Evolutionary conservation across 306 rosid species (phyloP).

Genomic region (Arachis hypogaea): DNA sequence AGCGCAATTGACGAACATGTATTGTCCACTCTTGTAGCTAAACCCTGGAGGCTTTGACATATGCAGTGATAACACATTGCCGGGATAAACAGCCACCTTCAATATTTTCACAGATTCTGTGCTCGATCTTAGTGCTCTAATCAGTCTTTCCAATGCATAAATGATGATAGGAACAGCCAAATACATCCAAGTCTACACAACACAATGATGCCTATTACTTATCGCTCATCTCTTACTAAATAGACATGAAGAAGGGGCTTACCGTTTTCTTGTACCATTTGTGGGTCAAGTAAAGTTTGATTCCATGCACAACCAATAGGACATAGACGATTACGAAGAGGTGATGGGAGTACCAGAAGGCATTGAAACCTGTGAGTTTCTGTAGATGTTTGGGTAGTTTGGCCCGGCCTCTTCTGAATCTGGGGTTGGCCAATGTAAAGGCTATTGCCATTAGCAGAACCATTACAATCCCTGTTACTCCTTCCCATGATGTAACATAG

Average conservation of each 20-base stretch:
- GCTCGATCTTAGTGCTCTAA: constrained; percentile 58
- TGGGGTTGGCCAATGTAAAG: constrained; percentile 56
- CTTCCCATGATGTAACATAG: constrained; percentile 62
- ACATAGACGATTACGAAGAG: constrained; percentile 65
- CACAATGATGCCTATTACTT: constrained; percentile 15
- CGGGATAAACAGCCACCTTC: constrained; percentile 71
- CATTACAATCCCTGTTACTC: constrained; percentile 63
- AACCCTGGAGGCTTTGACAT: constrained; percentile 71
- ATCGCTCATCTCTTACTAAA: constrained; percentile 23
- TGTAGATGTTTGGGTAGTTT: constrained; percentile 53
- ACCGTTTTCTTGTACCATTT: constrained; percentile 75
- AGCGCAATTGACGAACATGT: constrained; percentile 64
- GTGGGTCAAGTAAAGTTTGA: constrained; percentile 55
- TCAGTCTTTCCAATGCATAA: constrained; percentile 50
- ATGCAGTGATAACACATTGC: constrained; percentile 58
- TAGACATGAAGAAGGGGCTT: constrained; percentile 32
- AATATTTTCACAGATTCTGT: constrained; percentile 49
- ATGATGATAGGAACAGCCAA: constrained; percentile 56
- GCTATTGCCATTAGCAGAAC: constrained; percentile 63
- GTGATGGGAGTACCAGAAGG: constrained; percentile 81
- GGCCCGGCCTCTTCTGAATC: constrained; percentile 50
- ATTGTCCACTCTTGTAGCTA: constrained; percentile 68
- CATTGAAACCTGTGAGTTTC: constrained; percentile 68
- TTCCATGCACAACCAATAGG: constrained; percentile 63
- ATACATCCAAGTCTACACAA: constrained; percentile 61